These are phyloP conservation scores for Pilasporangium apinafurcum DNA, from an alignment of 352 stramenopile species.

Conservation along the genomic window DNA sequence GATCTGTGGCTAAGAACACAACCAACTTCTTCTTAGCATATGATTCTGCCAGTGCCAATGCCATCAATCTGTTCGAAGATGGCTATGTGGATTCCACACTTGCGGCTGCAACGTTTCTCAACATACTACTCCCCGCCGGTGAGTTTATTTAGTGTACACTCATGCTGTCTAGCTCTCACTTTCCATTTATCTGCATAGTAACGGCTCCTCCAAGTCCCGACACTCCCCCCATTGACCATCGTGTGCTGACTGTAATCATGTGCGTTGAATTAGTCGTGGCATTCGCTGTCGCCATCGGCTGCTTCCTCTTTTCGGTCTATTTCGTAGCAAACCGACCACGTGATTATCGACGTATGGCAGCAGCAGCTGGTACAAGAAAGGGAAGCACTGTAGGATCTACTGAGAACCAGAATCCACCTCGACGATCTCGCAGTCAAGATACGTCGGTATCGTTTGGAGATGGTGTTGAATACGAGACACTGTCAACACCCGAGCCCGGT, in stretches of 20 bases:
- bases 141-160: neutral
- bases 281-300: constrained; percentile 73
- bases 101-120: constrained; percentile 53
- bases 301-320: constrained; percentile 84
- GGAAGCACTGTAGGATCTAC: neutral
- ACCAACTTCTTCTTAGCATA: constrained; percentile 18
- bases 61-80: constrained; percentile 39
- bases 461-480: constrained; percentile 4
- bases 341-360: constrained; percentile 8
- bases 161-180: neutral
- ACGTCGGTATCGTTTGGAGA: constrained; percentile 2
- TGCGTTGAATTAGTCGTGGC: constrained; percentile 80
- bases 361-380: neutral
- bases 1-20: constrained; percentile 1
- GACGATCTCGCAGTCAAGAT: too few relatives aligned
- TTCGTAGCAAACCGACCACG: constrained; percentile 81
- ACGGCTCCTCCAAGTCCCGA: constrained; percentile 64
- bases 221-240: constrained; percentile 71
- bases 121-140: constrained; percentile 72
- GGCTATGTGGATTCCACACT: constrained; percentile 50
- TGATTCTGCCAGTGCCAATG: constrained; percentile 24
- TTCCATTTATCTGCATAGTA: constrained; percentile 13
- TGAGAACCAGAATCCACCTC: neutral
- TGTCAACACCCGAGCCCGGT: constrained; percentile 6
- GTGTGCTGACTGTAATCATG: constrained; percentile 83